Evolutionary conservation across 2,329 filamentous ascomycete species (phyloP).

Genomic region (Diaporthe nobilis): DNA sequence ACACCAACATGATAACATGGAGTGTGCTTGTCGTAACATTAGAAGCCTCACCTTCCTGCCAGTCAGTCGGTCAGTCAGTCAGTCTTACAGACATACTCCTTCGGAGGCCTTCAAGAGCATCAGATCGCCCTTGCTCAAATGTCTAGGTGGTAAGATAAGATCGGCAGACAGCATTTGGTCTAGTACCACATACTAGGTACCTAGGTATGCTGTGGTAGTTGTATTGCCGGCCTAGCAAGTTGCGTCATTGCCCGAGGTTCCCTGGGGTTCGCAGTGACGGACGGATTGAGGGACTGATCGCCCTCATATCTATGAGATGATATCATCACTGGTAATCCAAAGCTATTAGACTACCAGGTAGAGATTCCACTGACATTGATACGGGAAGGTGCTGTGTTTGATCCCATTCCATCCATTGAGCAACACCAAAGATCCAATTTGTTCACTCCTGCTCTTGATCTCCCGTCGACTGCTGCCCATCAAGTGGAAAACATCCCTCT

Average conservation of each 20-base stretch:
- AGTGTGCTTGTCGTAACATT: not conserved
- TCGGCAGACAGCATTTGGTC: conserved; percentile 1
- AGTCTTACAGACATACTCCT: not conserved
- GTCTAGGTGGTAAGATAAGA: not conserved
- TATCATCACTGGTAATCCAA: conserved; percentile 35
- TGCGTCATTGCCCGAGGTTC: conserved; percentile 38
- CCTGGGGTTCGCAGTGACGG: not conserved
- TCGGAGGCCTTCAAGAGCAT: conserved; percentile 16
- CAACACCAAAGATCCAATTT: not conserved
- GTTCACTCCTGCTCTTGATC: not conserved
- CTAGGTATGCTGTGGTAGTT: not conserved
- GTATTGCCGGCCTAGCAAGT: not conserved
- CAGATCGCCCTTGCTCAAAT: not conserved
- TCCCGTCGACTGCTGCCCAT: not conserved
- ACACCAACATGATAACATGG: not conserved
- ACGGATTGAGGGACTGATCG: conserved; percentile 16
- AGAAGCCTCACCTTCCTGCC: not conserved
- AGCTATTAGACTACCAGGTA: not conserved
- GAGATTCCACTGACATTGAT: not conserved
- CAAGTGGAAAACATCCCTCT: not conserved
- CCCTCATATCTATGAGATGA: conserved; percentile 32
- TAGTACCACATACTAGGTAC: not conserved
- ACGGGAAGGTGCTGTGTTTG: not conserved
- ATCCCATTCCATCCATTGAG: not conserved
- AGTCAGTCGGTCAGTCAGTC: not conserved